Conservation (phyloP, 2,329 filamentous ascomycete species). For the Macroventuria anomochaeta region DNA sequence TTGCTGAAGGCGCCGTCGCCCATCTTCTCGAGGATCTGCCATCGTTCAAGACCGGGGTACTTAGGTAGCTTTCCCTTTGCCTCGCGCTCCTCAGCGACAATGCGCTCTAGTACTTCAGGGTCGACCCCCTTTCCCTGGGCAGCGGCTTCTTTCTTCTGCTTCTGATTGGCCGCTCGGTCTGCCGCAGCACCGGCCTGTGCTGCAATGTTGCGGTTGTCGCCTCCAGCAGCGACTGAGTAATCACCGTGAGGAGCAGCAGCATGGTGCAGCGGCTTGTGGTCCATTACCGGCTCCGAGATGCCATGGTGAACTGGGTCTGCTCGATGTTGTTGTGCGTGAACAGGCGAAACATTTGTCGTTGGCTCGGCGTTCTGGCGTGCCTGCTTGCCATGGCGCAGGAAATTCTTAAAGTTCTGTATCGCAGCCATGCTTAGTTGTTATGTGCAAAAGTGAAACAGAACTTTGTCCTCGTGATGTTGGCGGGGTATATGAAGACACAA, state of each 20-base stretch:
- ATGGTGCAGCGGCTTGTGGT: slow-evolving; percentile 61
- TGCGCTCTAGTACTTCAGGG: slow-evolving; percentile 74
- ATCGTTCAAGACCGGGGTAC: slow-evolving; percentile 85
- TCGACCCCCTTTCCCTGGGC: slow-evolving; percentile 60
- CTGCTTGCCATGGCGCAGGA: slow-evolving; percentile 97
- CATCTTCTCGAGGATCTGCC: slow-evolving; percentile 93
- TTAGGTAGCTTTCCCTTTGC: slow-evolving; percentile 83
- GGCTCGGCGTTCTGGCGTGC: slow-evolving; percentile 73
- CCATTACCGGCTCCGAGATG: slow-evolving; percentile 64
- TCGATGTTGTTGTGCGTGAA: slow-evolving; percentile 66
- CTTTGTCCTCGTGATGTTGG: slow-evolving; percentile 22
- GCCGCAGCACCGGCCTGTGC: slow-evolving; percentile 72
- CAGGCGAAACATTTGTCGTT: slow-evolving; percentile 67
- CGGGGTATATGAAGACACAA: slow-evolving; percentile 28
- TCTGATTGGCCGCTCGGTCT: slow-evolving; percentile 66
- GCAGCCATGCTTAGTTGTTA: slow-evolving; percentile 61
- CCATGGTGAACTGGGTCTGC: slow-evolving; percentile 61
- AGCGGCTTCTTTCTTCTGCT: slow-evolving; percentile 63
- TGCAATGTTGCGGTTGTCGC: slow-evolving; percentile 68
- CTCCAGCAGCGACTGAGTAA: slow-evolving; percentile 68
- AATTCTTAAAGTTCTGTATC: slow-evolving; percentile 97
- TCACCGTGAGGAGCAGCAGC: slow-evolving; percentile 60
- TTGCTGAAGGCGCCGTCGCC: slow-evolving; percentile 99
- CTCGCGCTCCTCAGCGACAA: slow-evolving; percentile 91
- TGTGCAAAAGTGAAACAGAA: slow-evolving; percentile 16